A percentile compares a stretch with the other conserved stretches of the same genome.
Evolutionary conservation across 139 green algal genomes (phyloP).

Genomic region (Protoeuglena noctilucae): DNA sequence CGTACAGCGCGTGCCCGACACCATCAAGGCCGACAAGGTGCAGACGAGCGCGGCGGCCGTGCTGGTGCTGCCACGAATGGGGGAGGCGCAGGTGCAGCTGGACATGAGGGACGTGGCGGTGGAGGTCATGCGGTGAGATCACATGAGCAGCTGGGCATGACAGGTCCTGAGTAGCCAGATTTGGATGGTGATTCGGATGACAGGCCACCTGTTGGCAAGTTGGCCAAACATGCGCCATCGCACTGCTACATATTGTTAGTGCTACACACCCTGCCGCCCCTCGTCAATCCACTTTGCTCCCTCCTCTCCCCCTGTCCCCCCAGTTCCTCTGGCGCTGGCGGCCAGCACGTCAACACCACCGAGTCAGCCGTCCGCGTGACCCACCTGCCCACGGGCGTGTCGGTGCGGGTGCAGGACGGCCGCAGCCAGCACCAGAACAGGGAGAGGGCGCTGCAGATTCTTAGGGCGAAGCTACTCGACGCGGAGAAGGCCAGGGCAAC

Average conservation of each 20-base stretch:
- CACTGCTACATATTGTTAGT: too few species aligned
- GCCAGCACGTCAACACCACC: constrained; percentile 11
- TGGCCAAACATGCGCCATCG: constrained; percentile 1
- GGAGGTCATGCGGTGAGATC: too few species aligned
- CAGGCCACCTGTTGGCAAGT: neutral
- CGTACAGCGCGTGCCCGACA: constrained; percentile 3
- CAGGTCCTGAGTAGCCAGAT: too few species aligned
- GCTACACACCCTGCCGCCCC: too few species aligned
- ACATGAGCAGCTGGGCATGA: too few species aligned
- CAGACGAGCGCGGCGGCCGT: constrained; percentile 5
- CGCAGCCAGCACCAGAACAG: constrained; percentile 9
- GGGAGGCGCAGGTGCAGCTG: too few species aligned
- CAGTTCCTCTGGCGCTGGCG: constrained; percentile 4
- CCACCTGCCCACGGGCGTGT: constrained; percentile 2
- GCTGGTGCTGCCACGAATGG: too few species aligned
- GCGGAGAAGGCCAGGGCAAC: too few species aligned
- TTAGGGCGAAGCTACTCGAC: constrained; percentile 6
- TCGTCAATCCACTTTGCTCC: too few species aligned
- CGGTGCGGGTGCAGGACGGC: constrained; percentile 3
- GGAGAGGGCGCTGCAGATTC: constrained; percentile 6
- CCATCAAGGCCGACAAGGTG: neutral
- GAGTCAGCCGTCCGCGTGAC: constrained; percentile 5
- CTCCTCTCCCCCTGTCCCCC: too few species aligned
- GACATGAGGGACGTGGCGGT: too few species aligned
- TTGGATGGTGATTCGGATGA: neutral